phyloP scores from a whole-genome alignment of 352 stramenopile genomes.

The Stephanocyclus meneghinianus region DNA sequence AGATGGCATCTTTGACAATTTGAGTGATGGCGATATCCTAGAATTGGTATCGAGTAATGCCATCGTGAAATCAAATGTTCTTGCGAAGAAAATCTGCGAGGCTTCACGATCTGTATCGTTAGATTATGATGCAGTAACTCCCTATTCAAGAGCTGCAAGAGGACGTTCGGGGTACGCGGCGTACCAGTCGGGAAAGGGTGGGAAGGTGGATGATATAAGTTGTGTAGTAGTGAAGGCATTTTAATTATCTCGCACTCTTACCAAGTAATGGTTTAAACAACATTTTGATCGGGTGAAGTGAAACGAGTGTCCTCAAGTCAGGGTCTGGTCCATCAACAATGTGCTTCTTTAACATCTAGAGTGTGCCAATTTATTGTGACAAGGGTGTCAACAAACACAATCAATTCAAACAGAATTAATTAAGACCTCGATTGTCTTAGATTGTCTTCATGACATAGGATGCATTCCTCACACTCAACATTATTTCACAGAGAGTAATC shows the following conservation, averaged over 20 bases:
- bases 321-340: no score
- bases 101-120: conserved; percentile 67
- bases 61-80: conserved; percentile 27
- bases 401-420: no score
- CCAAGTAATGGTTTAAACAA: no score
- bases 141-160: conserved; percentile 72
- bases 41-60: conserved; percentile 37
- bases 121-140: conserved; percentile 64
- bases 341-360: no score
- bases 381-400: no score
- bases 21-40: conserved; percentile 87
- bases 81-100: conserved; percentile 74
- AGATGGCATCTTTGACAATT: conserved; percentile 95
- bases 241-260: not conserved
- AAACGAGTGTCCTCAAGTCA: no score
- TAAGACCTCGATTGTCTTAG: no score
- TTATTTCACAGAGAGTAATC: no score
- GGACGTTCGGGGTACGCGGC: conserved; percentile 59
- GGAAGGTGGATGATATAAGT: conserved; percentile 82
- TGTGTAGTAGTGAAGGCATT: conserved; percentile 75
- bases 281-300: no score
- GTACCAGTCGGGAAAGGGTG: conserved; percentile 71
- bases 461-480: no score
- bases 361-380: no score
- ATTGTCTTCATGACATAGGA: no score